Percentiles rank a stretch among this genome's conserved stretches.
phyloP scores from a whole-genome alignment of 2,329 filamentous ascomycete genomes.

The Neonectria hederae region DNA sequence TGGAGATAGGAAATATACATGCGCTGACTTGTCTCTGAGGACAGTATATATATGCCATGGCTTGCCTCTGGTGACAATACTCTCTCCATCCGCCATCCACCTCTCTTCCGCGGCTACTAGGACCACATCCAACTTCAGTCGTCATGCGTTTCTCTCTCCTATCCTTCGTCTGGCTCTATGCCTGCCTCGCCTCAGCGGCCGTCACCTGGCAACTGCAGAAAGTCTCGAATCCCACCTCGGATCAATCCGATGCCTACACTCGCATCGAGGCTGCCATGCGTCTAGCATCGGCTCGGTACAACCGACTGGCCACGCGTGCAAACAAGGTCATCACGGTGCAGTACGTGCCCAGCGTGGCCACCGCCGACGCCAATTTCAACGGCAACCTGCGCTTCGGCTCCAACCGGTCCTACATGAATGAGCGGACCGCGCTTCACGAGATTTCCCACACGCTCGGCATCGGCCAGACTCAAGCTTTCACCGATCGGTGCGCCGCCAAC shows the following conservation, averaged over 20 bases:
- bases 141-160: conserved; percentile 49
- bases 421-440: conserved; percentile 60
- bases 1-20: no score
- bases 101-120: neutral
- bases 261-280: conserved; percentile 55
- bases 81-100: neutral
- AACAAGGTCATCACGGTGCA: conserved; percentile 52
- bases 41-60: neutral
- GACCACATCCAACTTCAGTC: neutral
- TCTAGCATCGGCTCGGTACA: conserved; percentile 53
- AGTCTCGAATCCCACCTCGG: conserved; percentile 50
- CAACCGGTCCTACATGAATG: conserved; percentile 57
- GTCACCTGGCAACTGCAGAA: conserved; percentile 52
- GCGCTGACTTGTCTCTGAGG: no score
- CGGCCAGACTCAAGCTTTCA: conserved; percentile 55
- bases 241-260: conserved; percentile 55
- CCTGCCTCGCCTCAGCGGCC: conserved; percentile 47
- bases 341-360: conserved; percentile 56
- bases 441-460: conserved; percentile 59
- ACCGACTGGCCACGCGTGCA: conserved; percentile 43
- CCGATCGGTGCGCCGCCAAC: conserved; percentile 49
- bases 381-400: conserved; percentile 58
- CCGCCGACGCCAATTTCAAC: conserved; percentile 57
- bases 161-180: conserved; percentile 41
- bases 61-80: neutral